Percentiles rank a stretch among this genome's conserved stretches.
These are phyloP conservation scores for Aotearoamyces nothofagi DNA, from an alignment of 2,329 filamentous ascomycete genomes.

Conservation along the genomic window DNA sequence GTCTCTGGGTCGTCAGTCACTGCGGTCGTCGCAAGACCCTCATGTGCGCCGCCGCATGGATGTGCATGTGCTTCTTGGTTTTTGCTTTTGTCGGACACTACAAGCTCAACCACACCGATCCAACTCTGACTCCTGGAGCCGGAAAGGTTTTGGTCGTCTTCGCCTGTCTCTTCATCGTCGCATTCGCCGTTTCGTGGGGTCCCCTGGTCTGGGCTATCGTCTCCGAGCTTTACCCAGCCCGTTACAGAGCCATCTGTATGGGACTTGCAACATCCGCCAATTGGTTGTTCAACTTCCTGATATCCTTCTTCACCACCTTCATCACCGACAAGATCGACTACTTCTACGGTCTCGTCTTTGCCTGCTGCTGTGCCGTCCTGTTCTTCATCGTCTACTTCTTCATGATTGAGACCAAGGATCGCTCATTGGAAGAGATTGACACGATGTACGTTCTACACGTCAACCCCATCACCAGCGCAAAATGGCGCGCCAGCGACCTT, in stretches of 20 bases:
- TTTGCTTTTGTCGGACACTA: slow-evolving; percentile 36
- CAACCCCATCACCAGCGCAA: slow-evolving; percentile 22
- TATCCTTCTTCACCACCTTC: slow-evolving; percentile 66
- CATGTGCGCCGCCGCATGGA: slow-evolving; percentile 47
- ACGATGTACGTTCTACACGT: slow-evolving; percentile 48
- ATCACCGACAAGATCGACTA: slow-evolving; percentile 52
- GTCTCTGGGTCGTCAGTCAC: slow-evolving; percentile 49
- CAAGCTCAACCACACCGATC: slow-evolving; percentile 24
- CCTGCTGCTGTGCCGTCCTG: slow-evolving; percentile 10
- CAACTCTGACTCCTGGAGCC: slow-evolving; percentile 28
- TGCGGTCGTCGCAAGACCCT: slow-evolving; percentile 48
- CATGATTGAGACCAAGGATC: slow-evolving; percentile 50
- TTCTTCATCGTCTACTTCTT: slow-evolving; percentile 42
- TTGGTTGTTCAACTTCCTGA: slow-evolving; percentile 56
- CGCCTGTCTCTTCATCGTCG: slow-evolving; percentile 48
- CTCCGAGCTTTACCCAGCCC: slow-evolving; percentile 49
- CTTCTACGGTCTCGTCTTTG: slow-evolving; percentile 10
- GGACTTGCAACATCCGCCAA: slow-evolving; percentile 45
- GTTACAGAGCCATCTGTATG: slow-evolving; percentile 44
- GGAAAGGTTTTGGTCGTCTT: slow-evolving; percentile 51
- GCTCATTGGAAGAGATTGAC: slow-evolving; percentile 63
- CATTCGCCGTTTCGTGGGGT: slow-evolving; percentile 55
- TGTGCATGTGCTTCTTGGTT: slow-evolving; percentile 42
- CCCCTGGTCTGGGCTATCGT: slow-evolving; percentile 54
- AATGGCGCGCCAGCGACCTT: slow-evolving; percentile 6